Percentiles rank a stretch among this genome's conserved stretches.
These are phyloP conservation scores for Penicillium steckii DNA, from an alignment of 495 filamentous ascomycete species.

Conservation along the genomic window DNA sequence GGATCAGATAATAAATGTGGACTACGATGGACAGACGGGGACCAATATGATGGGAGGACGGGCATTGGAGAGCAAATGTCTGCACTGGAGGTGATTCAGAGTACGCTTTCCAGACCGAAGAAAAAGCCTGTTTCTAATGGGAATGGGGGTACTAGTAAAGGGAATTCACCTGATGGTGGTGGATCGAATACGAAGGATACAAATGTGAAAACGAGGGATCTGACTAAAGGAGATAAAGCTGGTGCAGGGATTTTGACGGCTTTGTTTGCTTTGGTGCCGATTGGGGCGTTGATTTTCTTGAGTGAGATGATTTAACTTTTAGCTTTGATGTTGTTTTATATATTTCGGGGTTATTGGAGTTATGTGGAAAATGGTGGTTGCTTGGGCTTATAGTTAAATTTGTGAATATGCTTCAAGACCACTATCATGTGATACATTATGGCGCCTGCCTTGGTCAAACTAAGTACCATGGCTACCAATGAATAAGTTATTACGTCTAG, in stretches of 20 bases:
- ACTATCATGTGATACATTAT: too few species aligned
- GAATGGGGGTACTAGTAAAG: conserved; percentile 67
- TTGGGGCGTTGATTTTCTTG: conserved; percentile 50
- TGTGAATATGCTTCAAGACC: too few species aligned
- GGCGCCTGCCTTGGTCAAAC: too few species aligned
- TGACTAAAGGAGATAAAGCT: conserved; percentile 53
- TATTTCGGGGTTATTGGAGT: too few species aligned
- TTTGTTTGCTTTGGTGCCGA: not conserved
- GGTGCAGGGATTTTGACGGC: conserved; percentile 52
- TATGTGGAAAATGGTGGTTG: too few species aligned
- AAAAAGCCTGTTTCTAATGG: conserved; percentile 53
- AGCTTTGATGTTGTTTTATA: not conserved
- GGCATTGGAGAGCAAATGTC: conserved; percentile 69
- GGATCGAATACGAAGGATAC: not conserved
- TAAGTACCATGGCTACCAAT: too few species aligned
- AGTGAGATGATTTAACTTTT: conserved; percentile 1
- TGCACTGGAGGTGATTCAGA: conserved; percentile 62
- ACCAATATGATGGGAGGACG: conserved; percentile 46
- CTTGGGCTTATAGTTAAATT: too few species aligned
- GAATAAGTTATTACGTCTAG: too few species aligned
- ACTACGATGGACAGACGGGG: conserved; percentile 51
- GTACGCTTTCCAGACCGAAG: conserved; percentile 44
- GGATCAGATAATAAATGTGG: conserved; percentile 63
- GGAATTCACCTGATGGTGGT: conserved; percentile 55
- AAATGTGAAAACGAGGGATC: conserved; percentile 14